phyloP scores from a whole-genome alignment of 2,329 filamentous ascomycete genomes.

The Pleochaeta shiraiana region DNA sequence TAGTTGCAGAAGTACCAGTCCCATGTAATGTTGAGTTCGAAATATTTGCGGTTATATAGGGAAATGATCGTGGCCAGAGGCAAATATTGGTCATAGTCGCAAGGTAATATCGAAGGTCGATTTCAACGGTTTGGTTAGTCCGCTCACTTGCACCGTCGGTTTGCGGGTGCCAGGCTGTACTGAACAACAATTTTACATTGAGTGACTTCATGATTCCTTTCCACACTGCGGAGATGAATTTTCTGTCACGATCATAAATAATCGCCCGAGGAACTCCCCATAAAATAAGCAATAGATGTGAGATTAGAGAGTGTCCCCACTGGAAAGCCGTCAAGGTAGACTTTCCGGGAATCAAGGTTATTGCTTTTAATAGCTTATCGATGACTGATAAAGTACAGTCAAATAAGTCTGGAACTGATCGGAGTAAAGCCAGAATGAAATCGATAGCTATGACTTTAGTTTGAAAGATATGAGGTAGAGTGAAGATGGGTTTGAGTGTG shows the following conservation, averaged over 20 bases:
- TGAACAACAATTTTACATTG: too few species aligned
- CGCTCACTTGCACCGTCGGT: too few species aligned
- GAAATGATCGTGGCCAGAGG: too few species aligned
- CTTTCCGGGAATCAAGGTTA: not conserved
- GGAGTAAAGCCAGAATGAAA: not conserved
- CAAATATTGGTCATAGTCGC: too few species aligned
- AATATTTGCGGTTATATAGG: too few species aligned
- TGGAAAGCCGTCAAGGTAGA: not conserved
- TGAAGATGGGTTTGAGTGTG: not conserved
- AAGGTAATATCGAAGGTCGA: not conserved
- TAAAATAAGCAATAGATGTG: not conserved
- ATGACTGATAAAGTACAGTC: not conserved
- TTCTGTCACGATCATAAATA: not conserved
- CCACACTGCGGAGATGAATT: not conserved
- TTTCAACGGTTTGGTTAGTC: not conserved
- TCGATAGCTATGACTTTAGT: slow-evolving; percentile 1
- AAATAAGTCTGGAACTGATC: not conserved
- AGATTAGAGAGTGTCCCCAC: not conserved
- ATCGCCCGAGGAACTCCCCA: not conserved
- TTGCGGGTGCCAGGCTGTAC: too few species aligned
- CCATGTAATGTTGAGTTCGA: too few species aligned
- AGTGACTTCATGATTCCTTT: not conserved
- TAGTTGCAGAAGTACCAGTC: too few species aligned
- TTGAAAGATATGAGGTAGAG: not conserved
- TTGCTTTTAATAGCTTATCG: not conserved